A percentile compares a stretch with the other conserved stretches of the same genome.
phyloP scores from a whole-genome alignment of 1,139 yeast genomes.

The Blastobotrys apis region DNA sequence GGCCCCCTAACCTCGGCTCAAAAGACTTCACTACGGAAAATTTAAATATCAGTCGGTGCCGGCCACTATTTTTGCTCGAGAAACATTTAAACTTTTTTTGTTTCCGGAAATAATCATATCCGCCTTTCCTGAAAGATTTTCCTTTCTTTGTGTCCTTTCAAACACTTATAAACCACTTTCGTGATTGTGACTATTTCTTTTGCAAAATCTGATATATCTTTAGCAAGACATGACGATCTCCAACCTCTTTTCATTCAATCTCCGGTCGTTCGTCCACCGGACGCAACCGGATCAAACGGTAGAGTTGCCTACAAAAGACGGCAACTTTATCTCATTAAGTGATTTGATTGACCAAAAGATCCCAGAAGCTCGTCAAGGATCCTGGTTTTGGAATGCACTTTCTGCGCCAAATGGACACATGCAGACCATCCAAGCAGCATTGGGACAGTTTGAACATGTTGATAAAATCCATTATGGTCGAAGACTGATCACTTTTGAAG shows the following conservation, averaged over 20 bases:
- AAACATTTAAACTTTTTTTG: too few species aligned
- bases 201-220: too few species aligned
- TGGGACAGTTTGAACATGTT: conserved; percentile 48
- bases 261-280: conserved; percentile 18
- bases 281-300: conserved; percentile 28
- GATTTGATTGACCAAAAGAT: conserved; percentile 42
- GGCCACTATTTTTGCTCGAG: too few species aligned
- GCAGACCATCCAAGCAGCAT: conserved; percentile 67
- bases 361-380: conserved; percentile 45
- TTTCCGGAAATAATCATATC: too few species aligned
- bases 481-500: conserved; percentile 55
- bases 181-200: too few species aligned
- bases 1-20: too few species aligned
- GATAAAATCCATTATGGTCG: conserved; percentile 73
- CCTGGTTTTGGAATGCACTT: conserved; percentile 58
- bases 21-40: too few species aligned
- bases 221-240: neutral
- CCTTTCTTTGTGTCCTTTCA: too few species aligned
- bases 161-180: too few species aligned
- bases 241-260: conserved; percentile 10
- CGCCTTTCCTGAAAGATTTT: too few species aligned
- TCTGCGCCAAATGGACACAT: conserved; percentile 64
- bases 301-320: conserved; percentile 33
- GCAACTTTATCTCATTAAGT: conserved; percentile 34
- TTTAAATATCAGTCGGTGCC: too few species aligned